Base-by-base conservation (phyloP, 1,284 basidiomycete species). In the Ceratobasidium theobromae region DNA sequence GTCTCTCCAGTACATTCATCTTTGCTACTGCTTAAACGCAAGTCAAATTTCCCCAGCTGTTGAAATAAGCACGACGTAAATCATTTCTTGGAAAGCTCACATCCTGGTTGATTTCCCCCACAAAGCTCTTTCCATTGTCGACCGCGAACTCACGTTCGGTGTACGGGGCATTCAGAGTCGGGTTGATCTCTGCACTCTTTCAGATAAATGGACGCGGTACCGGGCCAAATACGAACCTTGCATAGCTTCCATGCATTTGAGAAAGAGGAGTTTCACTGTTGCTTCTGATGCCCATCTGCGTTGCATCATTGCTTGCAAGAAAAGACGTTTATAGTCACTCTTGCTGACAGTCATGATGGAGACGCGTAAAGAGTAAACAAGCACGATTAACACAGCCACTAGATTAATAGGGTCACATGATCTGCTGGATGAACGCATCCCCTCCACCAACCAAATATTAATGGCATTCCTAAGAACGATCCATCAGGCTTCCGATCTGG, bases 1-100 rank as follows among this genome's bases (percentile, higher is more conserved):
- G 83, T 81, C 62, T 76, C 78, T 12, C 88, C 88, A 8, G 80
- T 82, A 28, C 77, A 74, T 73, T 93, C 88, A 70, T 92, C 88
- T 64, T 79, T 78, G 43, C 83, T 71, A 55, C 80, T 78, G 55
- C 82, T 82, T 71, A 94, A 83, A 68, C 89, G 86, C 21, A 94
- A 81, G 69, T 90, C 84, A 21, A 93, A 77, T 25, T 80, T 79
- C 66, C 91, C 82, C 38, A 94, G 76, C 1, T 82, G 77, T 1
- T 75, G 12, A 43, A 28, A n/a, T 64, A 2, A 64, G 60, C 28
- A 16, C 1, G 18, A 16, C 5, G n/a, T 21, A 21, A 23, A 64
- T 25, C 21, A 23, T 27, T 32, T 12, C n/a, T 33, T 14, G 3
- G 25, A 32, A 33, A 62, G 53, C 60, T 38, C 33, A 64, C 60